Conservation (phyloP, 1,284 basidiomycete species). For the Cryptococcus sp. region DNA sequence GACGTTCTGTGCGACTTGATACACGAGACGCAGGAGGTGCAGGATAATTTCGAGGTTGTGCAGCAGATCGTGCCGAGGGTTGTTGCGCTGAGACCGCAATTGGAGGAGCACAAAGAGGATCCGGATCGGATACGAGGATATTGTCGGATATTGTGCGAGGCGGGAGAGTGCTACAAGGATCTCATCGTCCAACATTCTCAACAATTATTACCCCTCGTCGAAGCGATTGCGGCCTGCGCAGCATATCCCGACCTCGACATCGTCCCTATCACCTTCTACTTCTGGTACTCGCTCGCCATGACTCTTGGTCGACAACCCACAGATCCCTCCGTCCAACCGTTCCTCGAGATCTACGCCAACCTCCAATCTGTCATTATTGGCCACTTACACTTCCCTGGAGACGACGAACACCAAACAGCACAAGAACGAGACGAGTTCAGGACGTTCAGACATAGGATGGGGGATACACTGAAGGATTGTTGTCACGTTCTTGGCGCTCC, state of each 20-base stretch:
- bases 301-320: constrained; percentile 61
- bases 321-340: constrained; percentile 49
- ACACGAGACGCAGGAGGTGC: constrained; percentile 96
- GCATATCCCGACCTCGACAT: constrained; percentile 93
- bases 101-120: constrained; percentile 66
- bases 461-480: constrained; percentile 98
- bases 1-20: constrained; percentile 93
- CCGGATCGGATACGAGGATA: constrained; percentile 86
- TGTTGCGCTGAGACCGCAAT: constrained; percentile 67
- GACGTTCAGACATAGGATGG: constrained; percentile 95
- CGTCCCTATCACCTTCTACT: constrained; percentile 96
- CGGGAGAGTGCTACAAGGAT: constrained; percentile 90
- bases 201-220: constrained; percentile 89
- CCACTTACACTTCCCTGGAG: constrained; percentile 89
- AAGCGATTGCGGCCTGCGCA: constrained; percentile 92
- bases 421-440: constrained; percentile 94
- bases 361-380: constrained; percentile 85
- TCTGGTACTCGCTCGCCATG: constrained; percentile 93
- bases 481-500: constrained; percentile 91
- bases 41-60: constrained; percentile 89
- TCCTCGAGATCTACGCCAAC: constrained; percentile 77
- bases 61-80: constrained; percentile 81
- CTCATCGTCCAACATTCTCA: constrained; percentile 87
- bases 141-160: constrained; percentile 90
- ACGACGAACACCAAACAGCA: constrained; percentile 69